Evolutionary conservation across 441 rosid genomes (phyloP), one percentile per base, ranked within the genome.

Genomic region (Corymbia citriodora): DNA sequence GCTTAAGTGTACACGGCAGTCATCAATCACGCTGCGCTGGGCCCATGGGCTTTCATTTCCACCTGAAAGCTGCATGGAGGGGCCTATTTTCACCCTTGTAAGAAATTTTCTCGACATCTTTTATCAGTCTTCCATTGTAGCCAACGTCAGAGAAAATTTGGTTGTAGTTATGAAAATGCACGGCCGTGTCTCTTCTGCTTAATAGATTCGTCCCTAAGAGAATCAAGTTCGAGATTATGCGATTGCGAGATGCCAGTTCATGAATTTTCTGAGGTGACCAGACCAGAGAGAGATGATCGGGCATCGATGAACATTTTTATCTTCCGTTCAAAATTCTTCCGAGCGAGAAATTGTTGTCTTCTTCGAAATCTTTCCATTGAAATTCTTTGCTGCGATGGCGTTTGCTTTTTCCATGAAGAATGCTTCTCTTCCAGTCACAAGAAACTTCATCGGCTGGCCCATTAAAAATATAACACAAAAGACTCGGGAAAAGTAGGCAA

Each of bases 21-120:
- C 45, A 40, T 40, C 45, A 40, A 40, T 59, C 65, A 59, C 7
- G n/a, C 65, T 25, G 7, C 7, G 12, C 4, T 10, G n/a, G 65
- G 65, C 65, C 65, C 3, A 59, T 25, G 65, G 65, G 65, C 65
- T 27, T 59, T 59, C 65, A 14, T 59, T 59, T 59, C 65, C 65
- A 25, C 65, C 65, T 59, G 65, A 25, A 59, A 25, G 65, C 65
- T 59, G 14, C 65, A 25, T 59, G 65, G 14, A 59, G 65, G 65
- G 7, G n/a, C 1, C 7, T 11, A 59, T 4, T 25, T 59, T 59
- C n/a, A 4, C 13, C 65, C 14, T 59, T 10, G 14, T 25, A 4
- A 59, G 0, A 59, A 59, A 59, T 59, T 29, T 25, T 59, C 0
- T 4, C n/a, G 2, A 5, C n/a, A 25, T 10, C 25, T 59, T 4